phyloP scores from a whole-genome alignment of 805 yeast species.

The Lipomyces oligophaga region DNA sequence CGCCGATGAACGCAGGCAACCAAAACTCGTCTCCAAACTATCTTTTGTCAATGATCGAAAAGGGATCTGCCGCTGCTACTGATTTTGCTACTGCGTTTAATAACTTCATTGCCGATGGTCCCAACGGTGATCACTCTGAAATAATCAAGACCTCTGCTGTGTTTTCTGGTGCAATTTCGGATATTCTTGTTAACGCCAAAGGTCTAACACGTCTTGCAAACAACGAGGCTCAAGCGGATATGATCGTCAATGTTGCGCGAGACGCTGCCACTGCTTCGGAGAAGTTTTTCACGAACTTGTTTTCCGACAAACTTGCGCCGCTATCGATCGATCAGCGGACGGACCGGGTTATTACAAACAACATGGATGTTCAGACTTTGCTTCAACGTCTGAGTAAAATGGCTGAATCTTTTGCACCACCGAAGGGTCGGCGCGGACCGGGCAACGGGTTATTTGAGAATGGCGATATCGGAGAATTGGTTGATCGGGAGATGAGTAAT shows the following conservation, averaged over 20 bases:
- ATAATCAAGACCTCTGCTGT: constrained; percentile 61
- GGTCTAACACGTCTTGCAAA: constrained; percentile 60
- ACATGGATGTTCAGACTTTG: constrained; percentile 66
- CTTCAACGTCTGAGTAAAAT: constrained; percentile 56
- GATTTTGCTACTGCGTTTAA: constrained; percentile 78
- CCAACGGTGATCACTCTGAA: constrained; percentile 55
- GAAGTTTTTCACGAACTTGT: constrained; percentile 56
- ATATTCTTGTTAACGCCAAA: constrained; percentile 61
- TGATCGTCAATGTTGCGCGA: constrained; percentile 47
- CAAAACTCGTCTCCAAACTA: constrained; percentile 69
- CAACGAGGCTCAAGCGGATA: constrained; percentile 51
- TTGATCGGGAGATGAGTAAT: constrained; percentile 66
- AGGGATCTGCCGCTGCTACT: constrained; percentile 65
- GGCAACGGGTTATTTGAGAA: constrained; percentile 32
- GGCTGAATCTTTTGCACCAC: constrained; percentile 56
- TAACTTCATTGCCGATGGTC: constrained; percentile 71
- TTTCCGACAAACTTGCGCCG: constrained; percentile 50
- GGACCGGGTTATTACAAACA: constrained; percentile 72
- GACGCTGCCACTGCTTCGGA: constrained; percentile 59
- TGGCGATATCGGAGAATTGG: constrained; percentile 64
- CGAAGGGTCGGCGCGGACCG: constrained; percentile 33
- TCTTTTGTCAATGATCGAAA: constrained; percentile 63
- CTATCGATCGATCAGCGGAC: constrained; percentile 61
- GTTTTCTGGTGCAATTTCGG: constrained; percentile 59
- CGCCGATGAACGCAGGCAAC: constrained; percentile 81